phyloP scores from a whole-genome alignment of 108 stramenopile species.

The Phaeodactylum tricornutum region DNA sequence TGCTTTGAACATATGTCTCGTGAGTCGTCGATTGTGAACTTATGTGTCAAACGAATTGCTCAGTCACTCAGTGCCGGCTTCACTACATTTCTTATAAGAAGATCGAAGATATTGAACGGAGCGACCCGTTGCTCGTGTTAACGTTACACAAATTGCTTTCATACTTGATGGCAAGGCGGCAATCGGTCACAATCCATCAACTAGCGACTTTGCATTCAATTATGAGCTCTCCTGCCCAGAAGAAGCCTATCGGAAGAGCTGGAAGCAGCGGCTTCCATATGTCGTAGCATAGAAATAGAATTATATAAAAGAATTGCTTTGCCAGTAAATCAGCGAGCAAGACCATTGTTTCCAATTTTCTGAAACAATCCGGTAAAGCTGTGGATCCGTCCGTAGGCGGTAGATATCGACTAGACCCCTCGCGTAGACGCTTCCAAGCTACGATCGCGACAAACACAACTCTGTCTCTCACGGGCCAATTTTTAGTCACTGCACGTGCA shows the following conservation, averaged over 20 bases:
- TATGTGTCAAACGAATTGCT: slow-evolving; percentile 21
- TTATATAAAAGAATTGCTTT: too few relatives aligned
- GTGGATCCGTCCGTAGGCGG: too few relatives aligned
- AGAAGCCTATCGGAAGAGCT: slow-evolving; percentile 1
- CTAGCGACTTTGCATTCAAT: slow-evolving; percentile 34
- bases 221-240: slow-evolving; percentile 30
- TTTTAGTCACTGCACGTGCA: slow-evolving; percentile 26
- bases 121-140: slow-evolving; percentile 36
- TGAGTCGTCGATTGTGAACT: too few relatives aligned
- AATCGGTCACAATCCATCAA: slow-evolving; percentile 68
- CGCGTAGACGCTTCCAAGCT: too few relatives aligned
- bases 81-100: slow-evolving; percentile 42
- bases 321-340: too few relatives aligned
- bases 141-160: slow-evolving; percentile 53
- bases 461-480: too few relatives aligned
- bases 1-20: background rate
- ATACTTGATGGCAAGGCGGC: slow-evolving; percentile 43
- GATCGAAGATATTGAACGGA: slow-evolving; percentile 37
- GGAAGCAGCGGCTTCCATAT: too few relatives aligned
- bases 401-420: too few relatives aligned
- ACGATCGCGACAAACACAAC: too few relatives aligned
- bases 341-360: too few relatives aligned
- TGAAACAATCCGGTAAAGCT: too few relatives aligned
- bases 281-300: too few relatives aligned
- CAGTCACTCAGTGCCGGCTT: slow-evolving; percentile 41